Conservation (phyloP, 495 filamentous ascomycete genomes). For the Chaetomidium leptoderma region DNA sequence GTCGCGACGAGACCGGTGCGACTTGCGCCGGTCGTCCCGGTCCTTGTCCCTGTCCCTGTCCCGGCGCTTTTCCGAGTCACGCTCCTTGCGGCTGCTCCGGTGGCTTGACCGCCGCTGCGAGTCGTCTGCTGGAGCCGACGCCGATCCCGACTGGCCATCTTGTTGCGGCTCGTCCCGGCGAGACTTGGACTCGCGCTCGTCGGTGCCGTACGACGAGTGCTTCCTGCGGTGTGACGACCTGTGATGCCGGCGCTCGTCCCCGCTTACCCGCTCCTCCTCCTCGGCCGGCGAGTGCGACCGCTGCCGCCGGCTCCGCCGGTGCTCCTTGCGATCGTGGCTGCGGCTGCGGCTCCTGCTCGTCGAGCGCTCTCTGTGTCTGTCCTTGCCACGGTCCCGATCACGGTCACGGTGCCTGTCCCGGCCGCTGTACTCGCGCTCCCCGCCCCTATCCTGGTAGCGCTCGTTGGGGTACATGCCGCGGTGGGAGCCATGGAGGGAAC, state of each 20-base stretch:
- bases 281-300: slow-evolving; percentile 49
- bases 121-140: slow-evolving; percentile 38
- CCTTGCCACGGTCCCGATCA: slow-evolving; percentile 24
- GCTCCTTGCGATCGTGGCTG: slow-evolving; percentile 49
- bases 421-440: slow-evolving; percentile 17
- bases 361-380: slow-evolving; percentile 20
- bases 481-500: slow-evolving; percentile 34
- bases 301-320: slow-evolving; percentile 50
- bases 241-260: slow-evolving; percentile 45
- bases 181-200: slow-evolving; percentile 35
- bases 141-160: slow-evolving; percentile 48
- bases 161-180: slow-evolving; percentile 36
- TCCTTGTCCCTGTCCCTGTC: slow-evolving; percentile 43
- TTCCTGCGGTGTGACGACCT: slow-evolving; percentile 46
- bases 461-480: slow-evolving; percentile 22
- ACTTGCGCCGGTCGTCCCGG: too few species aligned
- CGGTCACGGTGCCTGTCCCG: slow-evolving; percentile 29
- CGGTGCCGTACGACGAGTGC: slow-evolving; percentile 35
- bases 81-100: slow-evolving; percentile 47
- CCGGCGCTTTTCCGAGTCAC: slow-evolving; percentile 39
- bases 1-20: too few species aligned
- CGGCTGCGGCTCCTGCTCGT: slow-evolving; percentile 35
- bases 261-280: slow-evolving; percentile 40
- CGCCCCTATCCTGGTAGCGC: slow-evolving; percentile 18
- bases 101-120: slow-evolving; percentile 50